Evolutionary conservation across 2,329 filamentous ascomycete species (phyloP).

Genomic region (Fusarium proliferatum): DNA sequence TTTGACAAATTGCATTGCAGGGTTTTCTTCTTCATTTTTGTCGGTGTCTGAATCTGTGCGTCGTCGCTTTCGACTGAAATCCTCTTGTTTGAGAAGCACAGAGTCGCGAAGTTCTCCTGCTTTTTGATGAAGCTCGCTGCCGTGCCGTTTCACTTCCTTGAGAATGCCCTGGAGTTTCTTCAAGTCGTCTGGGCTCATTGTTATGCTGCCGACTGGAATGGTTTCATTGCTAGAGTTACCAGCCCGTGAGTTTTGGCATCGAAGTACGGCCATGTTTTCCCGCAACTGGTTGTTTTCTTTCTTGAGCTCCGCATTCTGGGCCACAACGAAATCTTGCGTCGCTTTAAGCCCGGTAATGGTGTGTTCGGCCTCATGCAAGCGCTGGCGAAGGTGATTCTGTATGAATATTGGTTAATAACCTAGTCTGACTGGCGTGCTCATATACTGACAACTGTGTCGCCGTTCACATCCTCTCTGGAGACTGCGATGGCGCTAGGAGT

Average conservation of each 20-base stretch:
- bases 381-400: background rate
- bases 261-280: accelerated
- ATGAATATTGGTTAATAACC: background rate
- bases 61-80: background rate
- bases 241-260: background rate
- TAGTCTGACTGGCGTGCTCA: background rate
- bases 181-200: background rate
- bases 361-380: background rate
- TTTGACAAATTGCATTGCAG: background rate
- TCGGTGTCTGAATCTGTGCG: background rate
- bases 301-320: background rate
- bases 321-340: accelerated
- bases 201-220: background rate
- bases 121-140: background rate
- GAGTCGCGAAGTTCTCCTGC: background rate
- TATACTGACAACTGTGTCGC: background rate
- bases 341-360: background rate
- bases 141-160: background rate
- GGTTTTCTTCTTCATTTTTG: background rate
- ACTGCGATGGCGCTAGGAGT: background rate
- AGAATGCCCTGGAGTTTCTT: accelerated
- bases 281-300: background rate
- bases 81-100: background rate
- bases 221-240: background rate
- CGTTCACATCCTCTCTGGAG: background rate